Percentiles rank a stretch among this genome's conserved stretches.
phyloP scores from a whole-genome alignment of 2,329 filamentous ascomycete species.

The Emergomyces africanus region DNA sequence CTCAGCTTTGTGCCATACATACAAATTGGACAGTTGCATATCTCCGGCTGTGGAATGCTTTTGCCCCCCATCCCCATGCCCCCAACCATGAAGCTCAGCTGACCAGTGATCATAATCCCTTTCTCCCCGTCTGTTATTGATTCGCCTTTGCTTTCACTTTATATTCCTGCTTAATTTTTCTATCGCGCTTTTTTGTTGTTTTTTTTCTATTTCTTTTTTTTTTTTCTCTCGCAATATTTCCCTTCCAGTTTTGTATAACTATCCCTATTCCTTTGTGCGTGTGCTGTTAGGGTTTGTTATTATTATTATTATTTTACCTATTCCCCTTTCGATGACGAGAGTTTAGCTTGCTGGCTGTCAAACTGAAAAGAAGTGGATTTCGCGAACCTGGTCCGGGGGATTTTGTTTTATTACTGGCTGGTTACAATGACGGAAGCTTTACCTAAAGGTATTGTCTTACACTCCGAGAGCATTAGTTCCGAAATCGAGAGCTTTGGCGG shows the following conservation, averaged over 20 bases:
- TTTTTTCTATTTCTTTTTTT: not conserved
- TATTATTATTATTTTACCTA: not conserved
- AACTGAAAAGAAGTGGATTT: not conserved
- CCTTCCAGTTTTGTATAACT: not conserved
- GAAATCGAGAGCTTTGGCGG: constrained; percentile 24
- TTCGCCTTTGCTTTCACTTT: not conserved
- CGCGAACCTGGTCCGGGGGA: not conserved
- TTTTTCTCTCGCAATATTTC: not conserved
- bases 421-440: constrained; percentile 26
- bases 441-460: constrained; percentile 28
- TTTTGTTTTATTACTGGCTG: not conserved
- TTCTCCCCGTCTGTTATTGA: not conserved
- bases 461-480: constrained; percentile 24
- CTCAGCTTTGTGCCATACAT: not conserved
- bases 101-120: not conserved
- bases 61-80: not conserved
- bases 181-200: not conserved
- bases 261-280: not conserved
- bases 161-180: not conserved
- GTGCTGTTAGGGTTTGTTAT: not conserved
- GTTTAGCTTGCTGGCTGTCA: not conserved
- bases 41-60: not conserved
- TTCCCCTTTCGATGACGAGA: not conserved
- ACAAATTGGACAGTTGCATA: not conserved
- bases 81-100: constrained; percentile 1